Conservation (phyloP, 2,329 filamentous ascomycete species). For the Aspergillus fumigatus region DNA sequence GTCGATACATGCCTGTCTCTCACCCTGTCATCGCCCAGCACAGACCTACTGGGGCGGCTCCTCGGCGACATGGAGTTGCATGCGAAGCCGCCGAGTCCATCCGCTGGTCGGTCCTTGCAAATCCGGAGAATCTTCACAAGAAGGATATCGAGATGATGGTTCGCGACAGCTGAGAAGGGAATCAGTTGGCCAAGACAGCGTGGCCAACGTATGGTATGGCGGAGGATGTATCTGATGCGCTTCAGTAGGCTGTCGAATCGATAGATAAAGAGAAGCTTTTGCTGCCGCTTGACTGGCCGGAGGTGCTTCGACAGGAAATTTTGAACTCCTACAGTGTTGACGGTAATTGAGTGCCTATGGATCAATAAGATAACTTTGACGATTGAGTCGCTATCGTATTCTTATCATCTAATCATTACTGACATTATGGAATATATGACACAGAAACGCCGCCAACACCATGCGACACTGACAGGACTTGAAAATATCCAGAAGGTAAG, state of each 20-base stretch:
- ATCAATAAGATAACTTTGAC: too few species aligned
- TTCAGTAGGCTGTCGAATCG: constrained; percentile 9
- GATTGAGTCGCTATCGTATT: too few species aligned
- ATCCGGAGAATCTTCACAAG: constrained; percentile 4
- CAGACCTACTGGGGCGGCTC: constrained; percentile 18
- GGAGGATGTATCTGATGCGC: constrained; percentile 26
- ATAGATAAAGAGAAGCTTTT: constrained; percentile 12
- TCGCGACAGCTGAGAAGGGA: constrained; percentile 27
- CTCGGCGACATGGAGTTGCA: too few species aligned
- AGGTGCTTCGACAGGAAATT: constrained; percentile 9
- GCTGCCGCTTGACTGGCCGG: constrained; percentile 20
- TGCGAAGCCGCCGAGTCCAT: too few species aligned
- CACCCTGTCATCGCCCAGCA: not conserved
- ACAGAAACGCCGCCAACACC: too few species aligned
- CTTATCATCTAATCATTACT: too few species aligned
- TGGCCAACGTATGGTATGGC: constrained; percentile 34
- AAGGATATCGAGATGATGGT: constrained; percentile 18
- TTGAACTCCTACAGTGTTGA: not conserved
- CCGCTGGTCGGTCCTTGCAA: too few species aligned
- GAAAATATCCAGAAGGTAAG: too few species aligned
- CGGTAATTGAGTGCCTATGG: too few species aligned
- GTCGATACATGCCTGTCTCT: constrained; percentile 11
- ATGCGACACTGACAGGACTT: too few species aligned
- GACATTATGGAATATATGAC: too few species aligned
- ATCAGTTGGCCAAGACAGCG: constrained; percentile 25